These are phyloP conservation scores for Mollisiaceae sp. DNA, from an alignment of 2,329 filamentous ascomycete genomes.

Conservation along the genomic window DNA sequence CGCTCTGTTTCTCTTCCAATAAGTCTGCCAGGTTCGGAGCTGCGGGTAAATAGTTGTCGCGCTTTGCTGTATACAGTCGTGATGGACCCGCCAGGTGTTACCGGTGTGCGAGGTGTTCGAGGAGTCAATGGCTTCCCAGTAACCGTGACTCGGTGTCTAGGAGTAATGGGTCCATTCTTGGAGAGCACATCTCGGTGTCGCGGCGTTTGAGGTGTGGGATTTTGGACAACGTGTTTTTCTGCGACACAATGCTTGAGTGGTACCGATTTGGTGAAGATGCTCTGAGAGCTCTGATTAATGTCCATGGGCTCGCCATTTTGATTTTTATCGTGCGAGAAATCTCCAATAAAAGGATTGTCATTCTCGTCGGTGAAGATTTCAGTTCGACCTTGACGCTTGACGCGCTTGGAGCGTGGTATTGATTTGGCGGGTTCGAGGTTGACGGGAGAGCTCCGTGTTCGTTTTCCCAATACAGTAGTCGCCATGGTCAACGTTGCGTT, in stretches of 20 bases:
- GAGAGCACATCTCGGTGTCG: constrained; percentile 80
- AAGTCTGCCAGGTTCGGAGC: constrained; percentile 42
- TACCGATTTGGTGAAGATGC: constrained; percentile 39
- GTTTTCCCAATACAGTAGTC: constrained; percentile 52
- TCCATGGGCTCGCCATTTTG: constrained; percentile 50
- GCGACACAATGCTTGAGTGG: constrained; percentile 54
- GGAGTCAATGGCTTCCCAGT: constrained; percentile 77
- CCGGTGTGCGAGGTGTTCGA: constrained; percentile 76
- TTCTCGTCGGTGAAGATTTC: constrained; percentile 68
- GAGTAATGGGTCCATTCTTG: constrained; percentile 73
- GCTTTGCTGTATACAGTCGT: constrained; percentile 86
- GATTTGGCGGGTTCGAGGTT: constrained; percentile 42
- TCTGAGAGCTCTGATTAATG: constrained; percentile 46
- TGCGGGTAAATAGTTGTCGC: constrained; percentile 82
- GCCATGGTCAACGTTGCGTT: constrained; percentile 38
- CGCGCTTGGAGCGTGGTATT: constrained; percentile 41
- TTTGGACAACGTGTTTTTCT: constrained; percentile 48
- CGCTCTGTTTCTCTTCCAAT: constrained; percentile 53
- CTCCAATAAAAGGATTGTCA: constrained; percentile 59
- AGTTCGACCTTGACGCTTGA: constrained; percentile 51
- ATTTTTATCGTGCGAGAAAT: constrained; percentile 38
- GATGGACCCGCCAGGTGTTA: constrained; percentile 66
- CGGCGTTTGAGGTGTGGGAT: constrained; percentile 74
- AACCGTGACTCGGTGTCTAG: constrained; percentile 82
- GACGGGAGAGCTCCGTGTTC: constrained; percentile 48